A percentile compares a stretch with the other conserved stretches of the same genome.
Evolutionary conservation across 1,284 basidiomycete species (phyloP).

Genomic region (Apiotrichum brassicae): DNA sequence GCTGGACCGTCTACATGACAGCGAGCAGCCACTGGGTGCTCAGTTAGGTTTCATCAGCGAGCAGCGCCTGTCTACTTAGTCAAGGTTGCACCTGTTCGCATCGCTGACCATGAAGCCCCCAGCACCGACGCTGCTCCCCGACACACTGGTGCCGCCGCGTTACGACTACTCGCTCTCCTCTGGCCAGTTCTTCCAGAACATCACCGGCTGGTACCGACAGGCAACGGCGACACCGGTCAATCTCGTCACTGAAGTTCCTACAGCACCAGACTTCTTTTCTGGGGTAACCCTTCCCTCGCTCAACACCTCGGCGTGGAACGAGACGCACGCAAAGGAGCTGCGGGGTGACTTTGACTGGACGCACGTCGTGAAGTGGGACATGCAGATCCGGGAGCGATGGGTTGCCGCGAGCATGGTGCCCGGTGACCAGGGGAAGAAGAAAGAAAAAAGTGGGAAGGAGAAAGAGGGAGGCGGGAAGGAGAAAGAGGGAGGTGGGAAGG

Average conservation of each 20-base stretch:
- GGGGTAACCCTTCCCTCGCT: slow-evolving; percentile 24
- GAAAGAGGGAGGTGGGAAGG: not conserved
- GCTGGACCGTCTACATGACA: too few species aligned
- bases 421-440: not conserved
- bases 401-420: not conserved
- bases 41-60: too few species aligned
- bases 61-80: too few species aligned
- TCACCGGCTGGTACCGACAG: slow-evolving; percentile 44
- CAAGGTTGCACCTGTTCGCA: too few species aligned
- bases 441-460: not conserved
- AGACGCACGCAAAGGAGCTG: slow-evolving; percentile 29
- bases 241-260: slow-evolving; percentile 2
- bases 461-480: not conserved
- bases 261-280: slow-evolving; percentile 22
- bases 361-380: slow-evolving; percentile 26
- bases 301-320: slow-evolving; percentile 28
- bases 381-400: slow-evolving; percentile 36
- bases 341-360: slow-evolving; percentile 39
- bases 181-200: slow-evolving; percentile 34
- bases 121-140: slow-evolving; percentile 21
- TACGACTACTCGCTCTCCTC: slow-evolving; percentile 20
- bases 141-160: slow-evolving; percentile 26
- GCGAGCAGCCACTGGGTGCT: too few species aligned
- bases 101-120: slow-evolving; percentile 30
- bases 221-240: slow-evolving; percentile 27